Percentiles rank a stretch among this genome's conserved stretches.
Conservation (phyloP, 805 yeast species). For the Candida nitratophila region DNA sequence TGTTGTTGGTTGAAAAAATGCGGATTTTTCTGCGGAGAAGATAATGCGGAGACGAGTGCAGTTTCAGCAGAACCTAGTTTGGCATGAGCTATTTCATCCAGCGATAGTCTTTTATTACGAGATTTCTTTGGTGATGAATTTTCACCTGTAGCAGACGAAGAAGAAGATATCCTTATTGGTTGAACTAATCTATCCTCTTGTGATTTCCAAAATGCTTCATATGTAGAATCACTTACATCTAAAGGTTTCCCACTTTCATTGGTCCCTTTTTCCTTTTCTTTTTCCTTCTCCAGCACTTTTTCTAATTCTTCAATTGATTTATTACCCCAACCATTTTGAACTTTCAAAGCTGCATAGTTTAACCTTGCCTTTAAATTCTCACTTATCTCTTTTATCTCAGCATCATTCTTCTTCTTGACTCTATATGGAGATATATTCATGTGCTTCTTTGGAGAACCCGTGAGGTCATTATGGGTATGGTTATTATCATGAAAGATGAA, state of each 20-base stretch:
- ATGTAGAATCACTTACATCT: background rate
- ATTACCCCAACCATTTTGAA: slow-evolving; percentile 29
- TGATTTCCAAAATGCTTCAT: slow-evolving; percentile 23
- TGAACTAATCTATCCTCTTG: slow-evolving; percentile 18
- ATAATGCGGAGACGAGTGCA: slow-evolving; percentile 17
- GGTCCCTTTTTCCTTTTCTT: background rate
- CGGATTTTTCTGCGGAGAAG: slow-evolving; percentile 11
- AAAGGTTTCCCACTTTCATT: background rate
- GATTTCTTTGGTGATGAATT: background rate
- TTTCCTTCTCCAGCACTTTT: slow-evolving; percentile 14
- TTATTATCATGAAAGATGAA: slow-evolving; percentile 20
- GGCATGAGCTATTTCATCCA: slow-evolving; percentile 23
- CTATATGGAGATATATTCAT: slow-evolving; percentile 13
- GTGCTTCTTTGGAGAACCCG: slow-evolving; percentile 16
- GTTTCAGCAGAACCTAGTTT: slow-evolving; percentile 17
- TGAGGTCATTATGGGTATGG: background rate
- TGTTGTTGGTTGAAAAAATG: background rate
- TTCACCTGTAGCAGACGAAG: background rate
- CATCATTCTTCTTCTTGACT: slow-evolving; percentile 22
- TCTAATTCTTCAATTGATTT: slow-evolving; percentile 23
- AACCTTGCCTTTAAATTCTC: slow-evolving; percentile 29
- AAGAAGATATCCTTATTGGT: background rate
- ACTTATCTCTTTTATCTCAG: slow-evolving; percentile 28
- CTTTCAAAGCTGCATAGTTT: slow-evolving; percentile 29
- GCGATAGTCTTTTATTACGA: slow-evolving; percentile 1